Base-by-base conservation (phyloP, 2,329 filamentous ascomycete species). In the Trichoderma asperellum region DNA sequence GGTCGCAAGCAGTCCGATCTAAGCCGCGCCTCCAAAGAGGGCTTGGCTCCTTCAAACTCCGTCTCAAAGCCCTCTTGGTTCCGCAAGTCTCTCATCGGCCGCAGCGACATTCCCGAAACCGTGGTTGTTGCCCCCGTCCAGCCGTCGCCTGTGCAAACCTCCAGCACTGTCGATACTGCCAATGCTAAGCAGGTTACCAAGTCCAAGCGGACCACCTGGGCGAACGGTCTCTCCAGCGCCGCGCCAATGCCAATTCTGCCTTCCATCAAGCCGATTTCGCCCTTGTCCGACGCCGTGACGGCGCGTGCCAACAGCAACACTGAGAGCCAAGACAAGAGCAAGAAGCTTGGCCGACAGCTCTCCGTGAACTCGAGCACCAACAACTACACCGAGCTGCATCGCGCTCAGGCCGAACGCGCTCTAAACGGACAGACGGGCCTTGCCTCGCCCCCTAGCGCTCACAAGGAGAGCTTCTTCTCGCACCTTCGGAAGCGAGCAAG, bases 381-480 rank as follows among this genome's bases (percentile, higher is more conserved):
- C 77, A 92, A 98, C 81, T 97, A 97, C 79, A 88, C 93, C 34
- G 94, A 97, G 76, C 83, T 92, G 73, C 94, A 97, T 78, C 88
- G 95, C 68, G 93, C 95, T 81, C 93, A 98, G 80, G 93, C 95
- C 16, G 95, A 98, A 80, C 88, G 93, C 72, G 93, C 94, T 47
- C 85, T 98, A 57, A 97, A 94, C 77, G 96, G 94, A 65, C 90
- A 91, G 75, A 87, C 86, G 40, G 92, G 90, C 27, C 83, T 94
- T 29, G 89, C 87, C 18, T 96, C 93, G 6, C 93, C 94, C 4
- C 89, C 91, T 0, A 90, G 87, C 75, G 92, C 88, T 21, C 92
- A 94, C 68, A 96, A 96, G 77, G 96, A 99, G 79, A 93, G 96
- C 80, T 99, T 99, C 84, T 99, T 99, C 82, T 98, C 96, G 0